A percentile compares a stretch with the other conserved stretches of the same genome.
phyloP scores from a whole-genome alignment of 139 green algal species.

The Closterium sp. region DNA sequence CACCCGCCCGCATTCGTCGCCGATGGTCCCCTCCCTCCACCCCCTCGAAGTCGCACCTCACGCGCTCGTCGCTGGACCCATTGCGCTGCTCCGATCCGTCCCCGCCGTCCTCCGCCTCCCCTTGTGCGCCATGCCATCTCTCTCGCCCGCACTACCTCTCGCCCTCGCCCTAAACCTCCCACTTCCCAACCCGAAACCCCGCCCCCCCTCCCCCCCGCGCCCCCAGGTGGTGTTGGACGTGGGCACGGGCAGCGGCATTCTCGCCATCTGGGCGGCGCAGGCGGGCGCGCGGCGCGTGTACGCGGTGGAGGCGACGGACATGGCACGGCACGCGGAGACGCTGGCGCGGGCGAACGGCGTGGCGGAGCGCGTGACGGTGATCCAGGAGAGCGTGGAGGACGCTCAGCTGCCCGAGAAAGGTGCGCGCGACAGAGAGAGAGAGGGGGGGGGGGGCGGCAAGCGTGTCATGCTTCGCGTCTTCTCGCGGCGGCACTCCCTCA shows the following conservation, averaged over 20 bases:
- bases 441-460: neutral
- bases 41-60: too few species aligned
- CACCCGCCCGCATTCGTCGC: neutral
- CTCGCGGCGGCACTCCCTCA: neutral
- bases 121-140: neutral
- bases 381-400: slow-evolving; percentile 91
- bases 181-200: neutral
- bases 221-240: slow-evolving; percentile 89
- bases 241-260: slow-evolving; percentile 91
- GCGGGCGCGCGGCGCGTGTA: slow-evolving; percentile 78
- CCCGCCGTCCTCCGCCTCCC: neutral
- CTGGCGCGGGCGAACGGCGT: slow-evolving; percentile 81
- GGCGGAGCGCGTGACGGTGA: slow-evolving; percentile 79
- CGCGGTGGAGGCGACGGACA: slow-evolving; percentile 93
- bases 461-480: neutral
- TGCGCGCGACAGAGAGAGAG: neutral
- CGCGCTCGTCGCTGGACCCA: too few species aligned
- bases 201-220: neutral
- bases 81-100: too few species aligned
- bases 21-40: neutral
- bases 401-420: slow-evolving; percentile 91
- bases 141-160: neutral
- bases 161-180: neutral
- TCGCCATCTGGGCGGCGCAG: slow-evolving; percentile 89
- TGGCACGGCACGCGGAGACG: slow-evolving; percentile 77